Evolutionary conservation across 768 basidiomycete genomes (phyloP), one percentile per base, ranked within the genome.

Genomic region (Daedaleopsis nitida): DNA sequence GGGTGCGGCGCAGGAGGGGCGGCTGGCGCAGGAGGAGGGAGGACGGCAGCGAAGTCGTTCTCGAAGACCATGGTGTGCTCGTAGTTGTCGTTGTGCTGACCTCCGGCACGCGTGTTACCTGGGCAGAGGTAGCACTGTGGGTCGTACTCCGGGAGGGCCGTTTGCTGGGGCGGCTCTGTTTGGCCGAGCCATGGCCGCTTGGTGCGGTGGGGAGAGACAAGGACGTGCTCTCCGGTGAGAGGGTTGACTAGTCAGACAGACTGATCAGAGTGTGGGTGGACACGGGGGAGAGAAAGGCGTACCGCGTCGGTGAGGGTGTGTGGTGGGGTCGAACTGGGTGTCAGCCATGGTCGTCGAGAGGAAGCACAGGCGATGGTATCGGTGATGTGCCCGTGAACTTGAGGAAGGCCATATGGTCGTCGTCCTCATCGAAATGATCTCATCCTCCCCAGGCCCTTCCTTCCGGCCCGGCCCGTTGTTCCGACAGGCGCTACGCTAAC

Each of bases 131-230:
- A 95, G 69, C 94, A 96, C 42, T 76, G 73, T 5, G 83, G 81
- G 68, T 94, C 92, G 66, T 92, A 83, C 47, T 79, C 63, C 0
- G 87, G 88, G 5, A 90, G 78, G 38, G 76, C 70, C 8, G 75
- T 68, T 1, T 78, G 50, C 59, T 86, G 81, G 0, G 87, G 80
- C 1, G 85, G 72, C 63, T 96, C 94, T 1, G 86, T 85, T 71
- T 96, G 92, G 34, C 94, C 94, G 43, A 87, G 81, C 95, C 95
- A 97, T 14, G 95, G 95, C 19, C 95, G 86, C 68, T 91, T 93
- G 9, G 81, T 92, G 54, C 95, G 89, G 73, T 96, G 94, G 0
- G 94, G 92, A 42, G 93, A 94, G 38, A 94, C 89, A 37, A 96
- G 85, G 57, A 94, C 77, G 69, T 91, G 80, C 66, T 88, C 88